Evolutionary conservation across 2,329 filamentous ascomycete genomes (phyloP).

Genomic region (Aurifilum marmelostoma): DNA sequence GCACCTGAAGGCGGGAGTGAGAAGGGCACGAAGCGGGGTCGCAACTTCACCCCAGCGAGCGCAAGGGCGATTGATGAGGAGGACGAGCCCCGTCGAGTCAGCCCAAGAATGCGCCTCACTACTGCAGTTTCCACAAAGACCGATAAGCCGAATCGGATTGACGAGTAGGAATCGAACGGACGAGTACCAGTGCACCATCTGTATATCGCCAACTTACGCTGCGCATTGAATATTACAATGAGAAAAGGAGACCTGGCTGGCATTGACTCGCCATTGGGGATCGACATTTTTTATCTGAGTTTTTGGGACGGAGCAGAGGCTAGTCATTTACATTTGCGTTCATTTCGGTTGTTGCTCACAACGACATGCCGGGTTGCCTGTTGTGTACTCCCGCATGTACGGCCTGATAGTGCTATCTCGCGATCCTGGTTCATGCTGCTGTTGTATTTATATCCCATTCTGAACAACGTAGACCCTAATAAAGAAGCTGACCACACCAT

Average conservation of each 20-base stretch:
- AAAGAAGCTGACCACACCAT: neutral
- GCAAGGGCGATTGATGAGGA: conserved; percentile 52
- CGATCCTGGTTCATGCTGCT: neutral
- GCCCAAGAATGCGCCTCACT: conserved; percentile 35
- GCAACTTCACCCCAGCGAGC: conserved; percentile 51
- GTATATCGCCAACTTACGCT: neutral
- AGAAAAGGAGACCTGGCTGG: neutral
- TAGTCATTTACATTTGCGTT: no score
- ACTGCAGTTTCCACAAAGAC: neutral
- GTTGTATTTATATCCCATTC: conserved; percentile 3
- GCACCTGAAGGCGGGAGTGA: conserved; percentile 35
- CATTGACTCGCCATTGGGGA: neutral
- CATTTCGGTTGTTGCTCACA: neutral
- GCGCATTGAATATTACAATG: conserved; percentile 10
- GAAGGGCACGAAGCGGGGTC: conserved; percentile 49
- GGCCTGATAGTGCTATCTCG: neutral
- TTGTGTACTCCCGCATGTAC: neutral
- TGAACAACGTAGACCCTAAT: neutral
- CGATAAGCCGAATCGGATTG: neutral
- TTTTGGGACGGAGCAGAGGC: neutral
- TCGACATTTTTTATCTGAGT: neutral
- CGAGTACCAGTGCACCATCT: neutral
- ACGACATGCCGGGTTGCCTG: neutral
- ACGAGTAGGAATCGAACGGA: neutral
- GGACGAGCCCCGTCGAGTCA: conserved; percentile 47